phyloP scores from a whole-genome alignment of 1,284 basidiomycete species.

The Cryptococcus sp. region DNA sequence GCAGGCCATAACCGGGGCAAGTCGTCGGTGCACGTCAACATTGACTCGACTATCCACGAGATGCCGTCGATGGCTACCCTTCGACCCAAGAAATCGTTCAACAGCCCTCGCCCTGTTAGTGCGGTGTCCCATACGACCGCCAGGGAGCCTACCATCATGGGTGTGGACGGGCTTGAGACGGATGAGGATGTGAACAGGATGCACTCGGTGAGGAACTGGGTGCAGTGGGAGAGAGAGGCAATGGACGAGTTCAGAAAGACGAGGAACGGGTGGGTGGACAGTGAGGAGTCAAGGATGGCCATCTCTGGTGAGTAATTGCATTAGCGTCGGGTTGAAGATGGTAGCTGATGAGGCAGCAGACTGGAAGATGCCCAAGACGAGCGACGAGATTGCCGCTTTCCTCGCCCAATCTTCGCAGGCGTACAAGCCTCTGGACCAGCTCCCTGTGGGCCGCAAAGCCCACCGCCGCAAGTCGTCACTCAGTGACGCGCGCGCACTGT shows the following conservation, averaged over 20 bases:
- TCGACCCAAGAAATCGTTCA: slow-evolving; percentile 15
- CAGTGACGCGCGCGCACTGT: slow-evolving; percentile 18
- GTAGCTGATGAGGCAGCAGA: slow-evolving; percentile 12
- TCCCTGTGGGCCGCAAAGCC: slow-evolving; percentile 9
- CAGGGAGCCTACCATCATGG: slow-evolving; percentile 11
- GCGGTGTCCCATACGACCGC: background rate
- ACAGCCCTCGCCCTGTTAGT: slow-evolving; percentile 3
- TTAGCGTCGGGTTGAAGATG: background rate
- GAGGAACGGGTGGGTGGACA: slow-evolving; percentile 23
- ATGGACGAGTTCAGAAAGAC: slow-evolving; percentile 29
- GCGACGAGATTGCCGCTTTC: slow-evolving; percentile 30
- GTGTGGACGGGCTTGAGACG: slow-evolving; percentile 8
- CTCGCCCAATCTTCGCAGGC: slow-evolving; percentile 30
- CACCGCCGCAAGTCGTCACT: slow-evolving; percentile 32
- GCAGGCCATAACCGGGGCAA: slow-evolving; percentile 32
- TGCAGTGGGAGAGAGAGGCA: slow-evolving; percentile 33
- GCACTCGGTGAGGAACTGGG: slow-evolving; percentile 23
- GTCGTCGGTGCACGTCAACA: slow-evolving; percentile 31
- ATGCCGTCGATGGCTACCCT: slow-evolving; percentile 37
- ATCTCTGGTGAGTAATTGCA: slow-evolving; percentile 20
- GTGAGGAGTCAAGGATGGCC: slow-evolving; percentile 23
- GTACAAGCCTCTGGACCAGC: slow-evolving; percentile 33
- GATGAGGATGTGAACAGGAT: slow-evolving; percentile 16
- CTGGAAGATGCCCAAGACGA: slow-evolving; percentile 26
- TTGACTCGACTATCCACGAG: slow-evolving; percentile 39